These are phyloP conservation scores for Orychophragmus violaceus DNA, from an alignment of 345 rosid genomes.

Conservation along the genomic window DNA sequence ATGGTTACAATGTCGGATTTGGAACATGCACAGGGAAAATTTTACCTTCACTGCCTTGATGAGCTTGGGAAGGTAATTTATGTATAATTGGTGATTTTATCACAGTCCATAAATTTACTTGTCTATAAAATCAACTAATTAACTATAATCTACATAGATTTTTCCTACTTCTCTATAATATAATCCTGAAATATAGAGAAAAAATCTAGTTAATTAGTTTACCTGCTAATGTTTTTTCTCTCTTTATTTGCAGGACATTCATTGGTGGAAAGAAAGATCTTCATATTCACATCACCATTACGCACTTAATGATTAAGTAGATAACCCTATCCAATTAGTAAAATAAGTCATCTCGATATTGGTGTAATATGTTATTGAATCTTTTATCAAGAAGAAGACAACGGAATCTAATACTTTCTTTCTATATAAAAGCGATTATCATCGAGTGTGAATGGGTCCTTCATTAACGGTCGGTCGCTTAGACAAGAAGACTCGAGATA, in stretches of 20 bases:
- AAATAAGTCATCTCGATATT: conserved; percentile 8
- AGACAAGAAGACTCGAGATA: too few species aligned
- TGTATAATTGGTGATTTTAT: background rate
- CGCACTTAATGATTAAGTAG: conserved; percentile 10
- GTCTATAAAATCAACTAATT: background rate
- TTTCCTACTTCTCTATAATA: background rate
- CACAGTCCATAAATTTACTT: background rate
- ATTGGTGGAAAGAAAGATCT: background rate
- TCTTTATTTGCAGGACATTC: background rate
- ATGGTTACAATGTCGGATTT: conserved; percentile 81
- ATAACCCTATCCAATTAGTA: background rate
- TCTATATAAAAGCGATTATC: background rate
- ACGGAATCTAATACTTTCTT: background rate
- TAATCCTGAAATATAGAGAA: background rate
- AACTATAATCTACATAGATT: background rate
- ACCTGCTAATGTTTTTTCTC: background rate
- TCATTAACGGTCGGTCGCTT: too few species aligned
- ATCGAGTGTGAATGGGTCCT: conserved; percentile 8
- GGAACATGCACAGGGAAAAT: conserved; percentile 86
- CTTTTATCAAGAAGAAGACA: conserved; percentile 13
- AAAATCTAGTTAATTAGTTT: background rate
- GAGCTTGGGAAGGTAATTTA: background rate
- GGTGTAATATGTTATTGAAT: conserved; percentile 1
- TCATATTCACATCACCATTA: background rate
- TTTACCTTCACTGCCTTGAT: conserved; percentile 45